A percentile compares a stretch with the other conserved stretches of the same genome.
Conservation (phyloP, 805 yeast species). For the Cyberlindnera nakhonratchasimensis region DNA sequence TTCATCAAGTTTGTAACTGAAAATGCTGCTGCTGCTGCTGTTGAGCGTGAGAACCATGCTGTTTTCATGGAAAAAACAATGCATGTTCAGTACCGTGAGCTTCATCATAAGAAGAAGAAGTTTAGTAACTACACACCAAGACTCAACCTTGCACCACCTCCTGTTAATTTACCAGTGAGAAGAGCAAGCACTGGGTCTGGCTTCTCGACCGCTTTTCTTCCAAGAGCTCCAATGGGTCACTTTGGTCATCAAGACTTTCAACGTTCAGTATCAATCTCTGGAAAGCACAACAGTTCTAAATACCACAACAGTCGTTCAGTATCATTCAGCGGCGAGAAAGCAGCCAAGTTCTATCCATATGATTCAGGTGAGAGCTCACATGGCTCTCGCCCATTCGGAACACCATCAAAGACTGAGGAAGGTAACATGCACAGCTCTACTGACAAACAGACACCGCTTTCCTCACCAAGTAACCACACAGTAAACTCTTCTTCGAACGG, state of each 20-base stretch:
- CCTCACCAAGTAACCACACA: slow-evolving; percentile 27
- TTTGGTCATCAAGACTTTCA: slow-evolving; percentile 8
- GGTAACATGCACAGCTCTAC: not conserved
- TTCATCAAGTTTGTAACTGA: slow-evolving; percentile 65
- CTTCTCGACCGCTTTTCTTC: not conserved
- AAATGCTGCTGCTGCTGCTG: slow-evolving; percentile 80
- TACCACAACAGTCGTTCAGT: slow-evolving; percentile 19
- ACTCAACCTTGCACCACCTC: slow-evolving; percentile 74
- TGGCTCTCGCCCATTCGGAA: slow-evolving; percentile 2
- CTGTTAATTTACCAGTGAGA: slow-evolving; percentile 57
- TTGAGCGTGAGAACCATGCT: slow-evolving; percentile 81
- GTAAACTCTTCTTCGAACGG: slow-evolving; percentile 22
- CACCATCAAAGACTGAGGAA: slow-evolving; percentile 10
- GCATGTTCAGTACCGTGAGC: slow-evolving; percentile 81
- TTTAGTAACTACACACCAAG: slow-evolving; percentile 30
- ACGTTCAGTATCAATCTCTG: slow-evolving; percentile 6
- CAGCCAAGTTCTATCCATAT: slow-evolving; percentile 7
- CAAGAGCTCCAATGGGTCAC: slow-evolving; percentile 20
- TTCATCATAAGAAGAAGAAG: slow-evolving; percentile 34
- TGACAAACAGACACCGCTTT: slow-evolving; percentile 24
- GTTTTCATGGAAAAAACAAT: slow-evolving; percentile 68
- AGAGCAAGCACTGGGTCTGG: slow-evolving; percentile 34
- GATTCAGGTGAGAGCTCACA: not conserved
- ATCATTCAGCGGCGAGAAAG: slow-evolving; percentile 20
- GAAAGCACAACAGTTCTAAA: slow-evolving; percentile 5